Base-by-base conservation (phyloP, 139 green algal species). In the Tetradesmus obliquus region DNA sequence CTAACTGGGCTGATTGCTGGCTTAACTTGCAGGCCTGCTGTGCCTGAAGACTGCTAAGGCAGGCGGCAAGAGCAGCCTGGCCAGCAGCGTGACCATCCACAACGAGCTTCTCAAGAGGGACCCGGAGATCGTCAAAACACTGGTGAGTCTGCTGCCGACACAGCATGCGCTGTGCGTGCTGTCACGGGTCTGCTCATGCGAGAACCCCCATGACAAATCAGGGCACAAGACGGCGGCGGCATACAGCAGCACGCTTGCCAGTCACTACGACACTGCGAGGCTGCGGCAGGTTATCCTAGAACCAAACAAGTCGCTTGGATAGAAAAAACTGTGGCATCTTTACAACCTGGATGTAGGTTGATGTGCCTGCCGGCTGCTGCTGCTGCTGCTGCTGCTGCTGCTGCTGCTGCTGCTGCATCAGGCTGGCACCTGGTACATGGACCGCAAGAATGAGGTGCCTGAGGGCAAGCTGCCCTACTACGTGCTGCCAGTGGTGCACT, bases 391-490 rank as follows among this genome's bases (percentile, higher is more conserved):
- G 60, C 32, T 62, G 7, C 55, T 86, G 7, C 22, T 91, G 74
- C 55, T 80, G 19, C 22, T 91, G 74, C 84, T 79, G n/a, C 20
- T n/a, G 22, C n/a, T 71, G 20, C 12, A 90, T 20, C 91, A 94
- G 81, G 93, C 93, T 62, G 94, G 82, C 60, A 89, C 91, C 15
- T 97, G 92, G 91, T 96, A 91, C 84, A 86, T 96, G 69, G 95
- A 97, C 93, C 90, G 95, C 58, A 96, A 96, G 89, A 92, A 93
- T 12, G 95, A 97, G 92, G 86, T 96, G 4, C 95, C 95, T 32
- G 69, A 86, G 6, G 95, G 94, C 12, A 93, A 95, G 89, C 45
- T 80, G 58, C 87, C 87, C 12, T 95, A 92, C 82, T 96, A 93
- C 82, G 91, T 93, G 82, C 58, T 96, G 62, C 94, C 94, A 7